phyloP scores from a whole-genome alignment of 1,284 basidiomycete species.

The Malassezia cuniculi region DNA sequence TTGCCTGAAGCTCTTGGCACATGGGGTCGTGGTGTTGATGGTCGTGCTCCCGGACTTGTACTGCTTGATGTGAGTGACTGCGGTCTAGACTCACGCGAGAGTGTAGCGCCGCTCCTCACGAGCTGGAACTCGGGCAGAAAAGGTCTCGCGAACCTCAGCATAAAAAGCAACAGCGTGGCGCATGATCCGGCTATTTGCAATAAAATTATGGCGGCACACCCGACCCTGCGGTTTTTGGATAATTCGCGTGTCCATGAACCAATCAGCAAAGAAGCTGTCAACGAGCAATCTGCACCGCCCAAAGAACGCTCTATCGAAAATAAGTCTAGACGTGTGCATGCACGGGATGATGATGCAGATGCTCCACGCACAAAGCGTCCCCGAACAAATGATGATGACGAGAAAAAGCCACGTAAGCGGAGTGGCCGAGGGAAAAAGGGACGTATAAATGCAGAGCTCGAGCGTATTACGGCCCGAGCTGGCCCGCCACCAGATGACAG shows the following conservation, averaged over 20 bases:
- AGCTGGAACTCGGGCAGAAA: constrained; percentile 7
- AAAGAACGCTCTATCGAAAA: too few relatives aligned
- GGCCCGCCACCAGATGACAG: too few relatives aligned
- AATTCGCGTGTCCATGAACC: constrained; percentile 20
- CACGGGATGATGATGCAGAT: too few relatives aligned
- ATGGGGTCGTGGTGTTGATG: constrained; percentile 36
- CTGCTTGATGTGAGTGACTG: constrained; percentile 34
- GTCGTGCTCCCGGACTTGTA: constrained; percentile 27
- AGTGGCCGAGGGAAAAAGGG: constrained; percentile 14
- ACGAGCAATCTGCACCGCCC: not conserved
- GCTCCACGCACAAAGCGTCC: too few relatives aligned
- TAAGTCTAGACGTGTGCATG: too few relatives aligned
- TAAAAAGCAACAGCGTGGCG: constrained; percentile 29
- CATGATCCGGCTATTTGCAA: not conserved
- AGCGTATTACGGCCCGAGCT: too few relatives aligned
- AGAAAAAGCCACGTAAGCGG: constrained; percentile 14
- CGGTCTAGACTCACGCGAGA: constrained; percentile 23
- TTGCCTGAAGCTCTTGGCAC: constrained; percentile 23
- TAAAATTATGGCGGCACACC: constrained; percentile 14
- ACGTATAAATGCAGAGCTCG: too few relatives aligned
- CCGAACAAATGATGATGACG: too few relatives aligned
- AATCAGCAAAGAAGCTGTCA: not conserved
- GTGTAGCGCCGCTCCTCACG: constrained; percentile 16
- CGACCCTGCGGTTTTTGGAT: constrained; percentile 24
- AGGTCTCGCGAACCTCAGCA: constrained; percentile 25